Base-by-base conservation (phyloP, 805 yeast species). In the Metschnikowia matae region DNA sequence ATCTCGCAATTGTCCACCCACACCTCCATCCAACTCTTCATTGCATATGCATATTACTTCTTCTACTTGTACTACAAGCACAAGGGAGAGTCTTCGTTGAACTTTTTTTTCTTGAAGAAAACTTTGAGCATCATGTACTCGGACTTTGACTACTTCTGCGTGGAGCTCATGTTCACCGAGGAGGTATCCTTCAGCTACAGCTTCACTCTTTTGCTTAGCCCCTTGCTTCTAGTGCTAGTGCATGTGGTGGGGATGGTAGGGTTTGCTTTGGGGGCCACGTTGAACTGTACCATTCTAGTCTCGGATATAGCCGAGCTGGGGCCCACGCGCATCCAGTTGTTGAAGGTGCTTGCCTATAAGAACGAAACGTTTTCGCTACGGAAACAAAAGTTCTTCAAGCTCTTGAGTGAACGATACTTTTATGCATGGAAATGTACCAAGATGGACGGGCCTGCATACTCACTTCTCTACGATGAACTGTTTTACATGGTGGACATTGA, bases 31-130 rank as follows among this genome's bases (percentile, higher is more conserved):
- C 54, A 55, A 48, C 13, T 57, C 3, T 55, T 59, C 41, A 44
- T 56, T 14, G 57, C 56, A 8, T 52, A 51, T 32, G 46, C 58
- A 17, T 55, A 58, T 42, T 57, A 47, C 41, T 62, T 57, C 52
- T 53, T 62, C 34, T 51, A 56, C 46, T 45, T 58, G 10, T 58
- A 58, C 51, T 62, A 57, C 49, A 50, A 54, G 32, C 50, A 49
- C 46, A 54, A 51, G 41, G 55, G 55, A 1, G 44, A 55, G 41
- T 26, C 18, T 3, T 53, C 52, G 7, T 47, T 55, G 33, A 57
- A 59, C 26, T 58, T 48, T 29, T 53, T 54, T 41, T 62, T 58
- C 45, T 42, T 56, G 20, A 54, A 57, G 18, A 62, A 62, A 46
- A 35, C 56, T 14, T 14, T 55, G 10, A 41, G 50, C 29, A 44